A percentile compares a stretch with the other conserved stretches of the same genome.
Conservation (phyloP, 2,329 filamentous ascomycete species). For the Ophiosphaerella narmari region DNA sequence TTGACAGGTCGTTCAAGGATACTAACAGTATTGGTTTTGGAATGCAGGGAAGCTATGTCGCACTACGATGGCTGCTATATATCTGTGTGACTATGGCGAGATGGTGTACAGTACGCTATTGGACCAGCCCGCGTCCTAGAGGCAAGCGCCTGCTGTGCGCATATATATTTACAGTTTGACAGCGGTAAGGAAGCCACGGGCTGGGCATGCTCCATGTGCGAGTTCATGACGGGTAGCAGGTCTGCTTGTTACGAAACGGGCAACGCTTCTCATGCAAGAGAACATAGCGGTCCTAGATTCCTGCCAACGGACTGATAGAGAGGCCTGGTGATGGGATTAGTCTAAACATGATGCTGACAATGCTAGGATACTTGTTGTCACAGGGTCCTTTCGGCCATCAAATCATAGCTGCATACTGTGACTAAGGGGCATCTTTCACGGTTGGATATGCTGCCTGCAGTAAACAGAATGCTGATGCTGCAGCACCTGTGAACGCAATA, state of each 20-base stretch:
- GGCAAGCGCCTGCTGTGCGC: constrained; percentile 4
- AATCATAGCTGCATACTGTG: too few relatives aligned
- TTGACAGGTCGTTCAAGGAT: constrained; percentile 1
- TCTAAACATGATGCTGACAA: neutral
- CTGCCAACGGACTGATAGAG: neutral
- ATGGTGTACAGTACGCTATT: constrained; percentile 3
- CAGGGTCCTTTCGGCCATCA: too few relatives aligned
- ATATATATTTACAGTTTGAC: constrained; percentile 12
- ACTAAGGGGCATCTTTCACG: too few relatives aligned
- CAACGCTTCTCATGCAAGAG: constrained; percentile 12
- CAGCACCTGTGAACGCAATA: too few relatives aligned
- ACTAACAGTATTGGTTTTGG: too few relatives aligned
- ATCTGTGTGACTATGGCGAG: constrained; percentile 8
- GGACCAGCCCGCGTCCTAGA: constrained; percentile 1
- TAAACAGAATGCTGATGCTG: too few relatives aligned
- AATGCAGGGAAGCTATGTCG: constrained; percentile 4
- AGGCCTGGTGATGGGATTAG: neutral
- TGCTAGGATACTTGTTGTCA: neutral
- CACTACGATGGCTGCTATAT: constrained; percentile 12
- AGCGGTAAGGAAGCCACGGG: constrained; percentile 9
- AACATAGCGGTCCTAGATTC: neutral
- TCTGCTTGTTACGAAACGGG: constrained; percentile 16
- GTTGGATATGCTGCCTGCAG: too few relatives aligned
- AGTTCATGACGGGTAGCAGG: constrained; percentile 8
- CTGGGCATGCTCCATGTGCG: constrained; percentile 22